phyloP scores from a whole-genome alignment of 257 asterid species.

The Solanum clarkiae region DNA sequence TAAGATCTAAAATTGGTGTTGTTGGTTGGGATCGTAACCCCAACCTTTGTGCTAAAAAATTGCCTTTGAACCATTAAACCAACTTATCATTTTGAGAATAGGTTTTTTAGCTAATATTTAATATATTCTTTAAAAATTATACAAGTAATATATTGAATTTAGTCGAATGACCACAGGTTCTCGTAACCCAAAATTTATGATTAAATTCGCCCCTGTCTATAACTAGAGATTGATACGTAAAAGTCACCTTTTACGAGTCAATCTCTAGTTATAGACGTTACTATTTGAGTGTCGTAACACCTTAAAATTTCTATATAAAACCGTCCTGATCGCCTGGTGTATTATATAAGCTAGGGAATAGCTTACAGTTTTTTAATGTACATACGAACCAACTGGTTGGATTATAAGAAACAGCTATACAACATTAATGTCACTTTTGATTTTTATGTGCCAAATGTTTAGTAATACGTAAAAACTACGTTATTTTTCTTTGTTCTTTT shows the following conservation, averaged over 20 bases:
- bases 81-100: too few relatives aligned
- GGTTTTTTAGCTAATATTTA: too few relatives aligned
- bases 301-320: not conserved
- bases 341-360: not conserved
- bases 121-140: too few relatives aligned
- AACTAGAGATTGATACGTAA: too few relatives aligned
- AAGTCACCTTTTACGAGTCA: not conserved
- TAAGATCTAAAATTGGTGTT: too few relatives aligned
- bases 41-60: too few relatives aligned
- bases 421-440: not conserved
- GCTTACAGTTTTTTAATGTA: not conserved
- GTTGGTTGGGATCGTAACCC: too few relatives aligned
- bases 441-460: not conserved
- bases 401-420: not conserved
- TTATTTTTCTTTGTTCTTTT: not conserved
- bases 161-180: too few relatives aligned
- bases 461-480: not conserved
- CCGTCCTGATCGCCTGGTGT: not conserved
- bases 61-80: too few relatives aligned
- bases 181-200: too few relatives aligned
- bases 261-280: not conserved
- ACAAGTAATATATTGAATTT: too few relatives aligned
- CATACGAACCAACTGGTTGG: not conserved
- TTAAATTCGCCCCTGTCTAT: too few relatives aligned
- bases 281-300: not conserved